Conservation (phyloP, 2,329 filamentous ascomycete genomes). For the Conoideocrella luteorostrata region DNA sequence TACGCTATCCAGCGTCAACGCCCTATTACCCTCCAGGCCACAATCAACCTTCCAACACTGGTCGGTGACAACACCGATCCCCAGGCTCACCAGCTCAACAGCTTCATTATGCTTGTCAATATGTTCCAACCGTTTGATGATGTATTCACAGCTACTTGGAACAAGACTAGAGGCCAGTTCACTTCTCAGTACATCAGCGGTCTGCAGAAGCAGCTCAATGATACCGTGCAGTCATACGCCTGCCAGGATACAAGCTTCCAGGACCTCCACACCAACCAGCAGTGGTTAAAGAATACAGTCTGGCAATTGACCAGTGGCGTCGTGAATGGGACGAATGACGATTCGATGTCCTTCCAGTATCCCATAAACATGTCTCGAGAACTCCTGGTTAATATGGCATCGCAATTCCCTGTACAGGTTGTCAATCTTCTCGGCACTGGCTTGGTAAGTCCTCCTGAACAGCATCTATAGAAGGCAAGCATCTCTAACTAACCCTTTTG, state of each 20-base stretch:
- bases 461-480: no score
- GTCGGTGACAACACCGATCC: slow-evolving; percentile 54
- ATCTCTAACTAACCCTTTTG: not conserved
- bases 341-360: slow-evolving; percentile 55
- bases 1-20: slow-evolving; percentile 66
- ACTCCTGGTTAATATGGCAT: slow-evolving; percentile 57
- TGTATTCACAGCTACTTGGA: slow-evolving; percentile 58
- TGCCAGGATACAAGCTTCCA: slow-evolving; percentile 47
- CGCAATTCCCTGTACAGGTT: slow-evolving; percentile 65
- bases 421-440: slow-evolving; percentile 72
- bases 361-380: slow-evolving; percentile 58
- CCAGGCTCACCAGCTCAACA: slow-evolving; percentile 44
- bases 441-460: slow-evolving; percentile 46
- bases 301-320: slow-evolving; percentile 57
- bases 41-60: slow-evolving; percentile 58
- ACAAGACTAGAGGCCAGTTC: slow-evolving; percentile 53
- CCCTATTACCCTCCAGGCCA: slow-evolving; percentile 63
- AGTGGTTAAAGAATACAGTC: slow-evolving; percentile 58
- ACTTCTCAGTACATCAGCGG: slow-evolving; percentile 48
- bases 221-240: slow-evolving; percentile 45
- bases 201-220: slow-evolving; percentile 57
- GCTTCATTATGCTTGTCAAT: slow-evolving; percentile 54
- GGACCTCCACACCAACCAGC: slow-evolving; percentile 53
- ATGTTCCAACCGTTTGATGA: slow-evolving; percentile 64
- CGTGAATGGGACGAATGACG: slow-evolving; percentile 37